Base-by-base conservation (phyloP, 352 stramenopile genomes). In the Globisporangium perplexum region DNA sequence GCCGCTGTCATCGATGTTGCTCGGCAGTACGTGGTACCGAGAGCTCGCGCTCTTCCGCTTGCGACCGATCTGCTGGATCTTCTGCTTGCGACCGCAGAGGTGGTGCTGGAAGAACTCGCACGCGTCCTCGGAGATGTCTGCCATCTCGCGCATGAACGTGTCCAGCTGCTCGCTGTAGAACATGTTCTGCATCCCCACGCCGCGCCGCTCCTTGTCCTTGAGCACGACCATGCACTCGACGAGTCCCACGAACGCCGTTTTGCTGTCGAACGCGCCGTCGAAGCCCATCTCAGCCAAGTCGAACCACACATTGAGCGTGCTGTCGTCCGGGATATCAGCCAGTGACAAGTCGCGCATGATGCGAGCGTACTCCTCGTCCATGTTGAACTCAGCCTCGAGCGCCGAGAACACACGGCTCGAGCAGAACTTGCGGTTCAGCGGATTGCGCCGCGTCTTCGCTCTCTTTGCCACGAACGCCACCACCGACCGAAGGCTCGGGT, bases 111-210 rank as follows among this genome's bases (percentile, higher is more conserved):
- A 93, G 15, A 90, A 65, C 31, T 88, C 79, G 45, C 72, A 88
- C 7, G 79, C 72, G 43, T 87, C 67, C 0, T 61, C 41, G 3
- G 78, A 90, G 41, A 90, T 54, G 18, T 79, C 73, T 1, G 68
- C 67, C 2, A 93, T 52, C 10, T 74, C 69, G 10, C 68, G 67
- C 74, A 90, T 83, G 52, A 91, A 93, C 4, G 63, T 53, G 56
- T 93, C 77, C 15, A 93, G 61, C 23, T 72, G 66, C 30, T 76
- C 60, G 36, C 66, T 88, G 58, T 88, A 90, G 20, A 50, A 68
- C 83, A 93, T 93, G 58, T 93, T 93, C 61, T 93, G 83, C 52
- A 88, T 58, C 0, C 82, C 82, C 7, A 93, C 79, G 8, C 82
- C 79, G 24, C 82, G 82, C 3, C 72, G 64, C 47, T 90, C 72